Percentiles rank a stretch among this genome's conserved stretches.
These are phyloP conservation scores for Colletotrichum sidae DNA, from an alignment of 2,329 filamentous ascomycete genomes.

Conservation along the genomic window DNA sequence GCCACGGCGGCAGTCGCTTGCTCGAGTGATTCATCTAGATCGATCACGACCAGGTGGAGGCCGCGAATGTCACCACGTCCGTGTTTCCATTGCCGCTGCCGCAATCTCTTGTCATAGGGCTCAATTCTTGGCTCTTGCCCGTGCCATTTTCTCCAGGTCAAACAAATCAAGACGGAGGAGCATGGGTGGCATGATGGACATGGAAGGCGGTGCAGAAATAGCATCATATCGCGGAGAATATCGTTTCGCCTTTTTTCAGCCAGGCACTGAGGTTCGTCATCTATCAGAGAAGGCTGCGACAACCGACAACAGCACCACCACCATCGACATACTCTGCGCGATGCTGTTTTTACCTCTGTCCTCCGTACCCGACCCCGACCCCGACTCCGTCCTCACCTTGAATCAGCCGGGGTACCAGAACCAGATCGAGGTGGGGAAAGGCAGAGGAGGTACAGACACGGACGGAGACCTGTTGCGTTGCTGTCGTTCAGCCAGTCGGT, in stretches of 20 bases:
- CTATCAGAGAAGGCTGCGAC: conserved; percentile 31
- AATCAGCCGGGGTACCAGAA: too few relatives aligned
- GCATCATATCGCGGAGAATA: conserved; percentile 21
- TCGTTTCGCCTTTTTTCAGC: conserved; percentile 23
- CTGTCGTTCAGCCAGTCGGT: conserved; percentile 29
- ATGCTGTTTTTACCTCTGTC: background rate
- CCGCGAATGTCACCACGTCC: conserved; percentile 13
- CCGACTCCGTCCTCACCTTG: background rate
- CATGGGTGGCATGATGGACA: conserved; percentile 8
- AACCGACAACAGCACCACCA: conserved; percentile 2
- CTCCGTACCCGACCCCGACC: too few relatives aligned
- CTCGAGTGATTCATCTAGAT: conserved; percentile 12
- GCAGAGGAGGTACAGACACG: background rate
- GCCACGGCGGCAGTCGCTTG: conserved; percentile 29
- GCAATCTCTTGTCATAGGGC: background rate
- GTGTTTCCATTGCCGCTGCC: conserved; percentile 35
- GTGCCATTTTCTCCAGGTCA: conserved; percentile 8
- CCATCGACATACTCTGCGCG: background rate
- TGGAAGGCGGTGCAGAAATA: conserved; percentile 25
- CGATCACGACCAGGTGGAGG: conserved; percentile 5
- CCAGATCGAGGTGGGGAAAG: background rate
- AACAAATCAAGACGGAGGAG: conserved; percentile 9
- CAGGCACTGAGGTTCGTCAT: background rate
- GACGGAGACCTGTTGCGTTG: too few relatives aligned
- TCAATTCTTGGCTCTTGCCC: conserved; percentile 10